Percentiles rank a stretch among this genome's conserved stretches.
Conservation (phyloP, 2,329 filamentous ascomycete species). For the Pseudogymnoascus sp. region DNA sequence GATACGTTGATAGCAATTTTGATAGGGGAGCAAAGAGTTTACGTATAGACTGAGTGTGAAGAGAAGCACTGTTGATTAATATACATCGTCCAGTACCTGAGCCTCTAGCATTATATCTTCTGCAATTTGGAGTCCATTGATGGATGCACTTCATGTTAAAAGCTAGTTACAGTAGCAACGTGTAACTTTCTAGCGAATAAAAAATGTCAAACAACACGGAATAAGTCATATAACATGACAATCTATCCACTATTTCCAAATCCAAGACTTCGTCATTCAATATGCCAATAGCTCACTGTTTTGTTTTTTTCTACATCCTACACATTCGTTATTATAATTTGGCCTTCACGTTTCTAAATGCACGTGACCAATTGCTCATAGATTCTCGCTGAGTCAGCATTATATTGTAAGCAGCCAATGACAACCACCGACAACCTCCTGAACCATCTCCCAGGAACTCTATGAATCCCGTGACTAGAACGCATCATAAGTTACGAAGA, state of each 20-base stretch:
- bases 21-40: neutral
- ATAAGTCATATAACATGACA: neutral
- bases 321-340: neutral
- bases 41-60: conserved; percentile 7
- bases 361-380: neutral
- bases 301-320: neutral
- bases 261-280: neutral
- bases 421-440: conserved; percentile 2
- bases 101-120: neutral
- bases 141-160: neutral
- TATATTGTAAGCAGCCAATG: conserved; percentile 2
- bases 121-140: neutral
- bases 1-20: neutral
- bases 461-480: neutral
- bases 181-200: neutral
- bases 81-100: conserved; percentile 1
- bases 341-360: neutral
- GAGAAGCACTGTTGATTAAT: conserved; percentile 10
- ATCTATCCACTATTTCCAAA: neutral
- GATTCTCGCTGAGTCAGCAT: neutral
- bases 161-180: neutral
- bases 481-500: neutral
- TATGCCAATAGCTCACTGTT: neutral
- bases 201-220: neutral
- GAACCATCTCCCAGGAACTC: neutral